Evolutionary conservation across 2,329 filamentous ascomycete species (phyloP), one percentile per base, ranked within the genome.

Genomic region (Zasmidium citrigriseum): DNA sequence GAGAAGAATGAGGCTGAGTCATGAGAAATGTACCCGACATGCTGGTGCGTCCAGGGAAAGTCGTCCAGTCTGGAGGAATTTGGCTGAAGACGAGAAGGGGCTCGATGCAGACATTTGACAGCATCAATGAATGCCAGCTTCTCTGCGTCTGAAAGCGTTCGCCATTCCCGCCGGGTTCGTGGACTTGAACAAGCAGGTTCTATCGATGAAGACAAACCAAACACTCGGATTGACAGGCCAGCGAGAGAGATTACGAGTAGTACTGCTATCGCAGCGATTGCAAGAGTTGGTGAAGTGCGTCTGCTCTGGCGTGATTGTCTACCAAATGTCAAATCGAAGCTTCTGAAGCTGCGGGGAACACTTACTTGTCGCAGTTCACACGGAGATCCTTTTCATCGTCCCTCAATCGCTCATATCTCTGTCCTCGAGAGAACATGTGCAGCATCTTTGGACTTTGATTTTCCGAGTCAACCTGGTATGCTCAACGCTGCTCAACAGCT

Each of bases 41-140:
- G 34, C 34, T 41, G 34, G 18, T 41, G 34, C 34, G 34, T 41
- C 34, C 34, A 41, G 5, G 34, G 34, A n/a, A 41, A 41, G 34
- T 41, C 34, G 16, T 41, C 34, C 34, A 41, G 16, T 4, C 34
- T 41, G 18, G 34, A 41, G 14, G 34, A 11, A 41, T 41, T 41
- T n/a, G 14, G 34, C 18, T n/a, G 34, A 41, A 41, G 34, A n/a
- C 34, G 34, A n/a, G 34, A 41, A 9, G 34, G 34, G 4, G 34
- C 14, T 41, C 18, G 34, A 41, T 41, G 34, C 14, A 52, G 27
- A 34, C 49, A 52, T 34, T 25, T 16, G 18, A 52, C 49, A 21
- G 49, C 49, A 2, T 41, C 49, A 21, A 52, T 52, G 27, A 34
- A 52, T 21, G 24, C 23, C 24, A 52, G 25, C 49, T 52, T 25